Percentiles rank a stretch among this genome's conserved stretches.
Evolutionary conservation across 176 grass and related monocot genomes (phyloP).

Genomic region (Aechmea fasciata): DNA sequence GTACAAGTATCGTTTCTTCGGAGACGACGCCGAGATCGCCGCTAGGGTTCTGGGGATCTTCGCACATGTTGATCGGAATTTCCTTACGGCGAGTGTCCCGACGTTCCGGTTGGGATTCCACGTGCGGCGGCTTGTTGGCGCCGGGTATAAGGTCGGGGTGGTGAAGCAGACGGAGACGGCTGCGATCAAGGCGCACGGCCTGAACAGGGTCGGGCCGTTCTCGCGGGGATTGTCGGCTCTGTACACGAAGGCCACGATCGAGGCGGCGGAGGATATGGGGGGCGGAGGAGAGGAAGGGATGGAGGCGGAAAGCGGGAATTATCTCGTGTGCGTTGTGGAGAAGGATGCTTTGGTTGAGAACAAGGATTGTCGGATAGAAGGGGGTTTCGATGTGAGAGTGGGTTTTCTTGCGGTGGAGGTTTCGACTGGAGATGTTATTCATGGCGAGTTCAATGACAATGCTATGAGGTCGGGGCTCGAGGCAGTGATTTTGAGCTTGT

Average conservation of each 20-base stretch:
- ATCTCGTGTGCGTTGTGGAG: constrained; percentile 73
- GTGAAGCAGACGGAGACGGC: constrained; percentile 94
- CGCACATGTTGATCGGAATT: constrained; percentile 68
- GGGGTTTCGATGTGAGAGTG: constrained; percentile 44
- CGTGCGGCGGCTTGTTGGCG: constrained; percentile 65
- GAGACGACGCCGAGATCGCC: constrained; percentile 69
- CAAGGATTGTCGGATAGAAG: constrained; percentile 4
- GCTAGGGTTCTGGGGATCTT: constrained; percentile 68
- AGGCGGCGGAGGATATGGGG: constrained; percentile 64
- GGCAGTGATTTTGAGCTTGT: constrained; percentile 63
- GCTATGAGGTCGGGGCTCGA: constrained; percentile 51
- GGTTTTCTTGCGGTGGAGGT: constrained; percentile 58
- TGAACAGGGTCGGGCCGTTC: constrained; percentile 45
- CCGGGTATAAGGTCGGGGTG: constrained; percentile 72
- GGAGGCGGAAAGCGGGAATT: constrained; percentile 36
- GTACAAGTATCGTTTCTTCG: constrained; percentile 85
- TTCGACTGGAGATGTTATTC: constrained; percentile 65
- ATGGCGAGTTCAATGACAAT: constrained; percentile 72
- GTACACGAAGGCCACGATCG: constrained; percentile 90
- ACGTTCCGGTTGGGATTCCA: constrained; percentile 81
- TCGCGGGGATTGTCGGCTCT: constrained; percentile 48
- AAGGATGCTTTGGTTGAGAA: constrained; percentile 35
- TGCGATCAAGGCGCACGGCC: constrained; percentile 63
- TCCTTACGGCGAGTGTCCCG: constrained; percentile 79
- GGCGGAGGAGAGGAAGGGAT: constrained; percentile 11